Base-by-base conservation (phyloP, 2,329 filamentous ascomycete genomes). In the Aspergillus persii region DNA sequence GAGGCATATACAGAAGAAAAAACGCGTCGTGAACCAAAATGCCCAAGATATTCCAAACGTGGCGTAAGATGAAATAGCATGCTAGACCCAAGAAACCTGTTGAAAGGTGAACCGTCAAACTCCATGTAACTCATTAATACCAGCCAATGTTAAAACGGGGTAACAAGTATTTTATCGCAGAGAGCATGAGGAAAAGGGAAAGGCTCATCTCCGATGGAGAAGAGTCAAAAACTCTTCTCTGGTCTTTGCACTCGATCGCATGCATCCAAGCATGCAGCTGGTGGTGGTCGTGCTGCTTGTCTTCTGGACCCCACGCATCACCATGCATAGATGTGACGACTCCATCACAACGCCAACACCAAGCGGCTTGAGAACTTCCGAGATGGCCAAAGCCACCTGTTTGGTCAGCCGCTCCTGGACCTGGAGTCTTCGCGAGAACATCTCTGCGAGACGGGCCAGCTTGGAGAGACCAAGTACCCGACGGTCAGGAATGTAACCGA, bases 261-360 rank as follows among this genome's bases (percentile, higher is more conserved):
- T 96, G 70, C 92, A 93, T 44, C 95, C 95, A n/a, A 98, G 85
- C 78, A 99, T 96, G 74, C 94, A 98, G 80, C 92, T 97, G 18
- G 95, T 99, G 41, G 96, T 95, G 6, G 95, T 98, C 18, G 86
- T 89, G 53, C 90, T 88, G 46, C 84, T 86, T 0, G 92, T 92
- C 82, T 99, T 97, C 74, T 97, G 86, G 8, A 99, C 94, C n/a
- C 95, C 95, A 50, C 95, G 87, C 93, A 97, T 98, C 15, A 96
- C 92, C 94, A 98, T 99, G 81, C 95, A 99, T 50, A 98, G 81
- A 78, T 99, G 95, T 71, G 87, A 93, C 12, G 91, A 96, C 73
- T 99, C 95, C 89, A 99, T 96, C 60, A 99, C 94, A 2, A 99
- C 95, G 23, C 91, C 94, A 2, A 99, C 94, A 50, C 95, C 95